A percentile compares a stretch with the other conserved stretches of the same genome.
Conservation (phyloP, 1,139 yeast genomes). For the Kodamaea alishanica region DNA sequence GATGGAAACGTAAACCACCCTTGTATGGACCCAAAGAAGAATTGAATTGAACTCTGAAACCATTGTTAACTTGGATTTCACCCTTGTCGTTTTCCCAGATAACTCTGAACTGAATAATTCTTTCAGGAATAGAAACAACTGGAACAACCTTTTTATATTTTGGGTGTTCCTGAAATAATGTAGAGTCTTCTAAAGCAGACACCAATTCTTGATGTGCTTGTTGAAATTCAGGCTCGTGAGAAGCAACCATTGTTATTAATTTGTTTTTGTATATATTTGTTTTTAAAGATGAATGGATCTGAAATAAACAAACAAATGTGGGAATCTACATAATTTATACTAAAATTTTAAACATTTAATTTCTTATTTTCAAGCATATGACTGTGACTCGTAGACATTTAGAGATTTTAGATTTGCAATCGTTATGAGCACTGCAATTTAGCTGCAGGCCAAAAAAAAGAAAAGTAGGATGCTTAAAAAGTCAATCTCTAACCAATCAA, state of each 20-base stretch:
- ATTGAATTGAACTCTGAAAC: conserved; percentile 98
- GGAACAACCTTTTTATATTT: conserved; percentile 86
- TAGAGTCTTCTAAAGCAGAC: conserved; percentile 85
- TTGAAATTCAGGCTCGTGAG: conserved; percentile 94
- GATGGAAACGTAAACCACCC: conserved; percentile 98
- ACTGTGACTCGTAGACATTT: no score
- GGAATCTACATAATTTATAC: neutral
- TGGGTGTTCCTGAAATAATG: conserved; percentile 85
- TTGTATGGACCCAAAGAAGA: conserved; percentile 98
- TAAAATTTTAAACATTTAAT: neutral
- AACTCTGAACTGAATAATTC: conserved; percentile 94
- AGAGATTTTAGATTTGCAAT: no score
- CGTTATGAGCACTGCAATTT: conserved; percentile 4
- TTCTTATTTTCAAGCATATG: no score
- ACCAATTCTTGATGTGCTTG: conserved; percentile 96
- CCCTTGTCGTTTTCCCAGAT: conserved; percentile 97
- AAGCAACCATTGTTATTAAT: conserved; percentile 44
- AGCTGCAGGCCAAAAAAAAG: conserved; percentile 2
- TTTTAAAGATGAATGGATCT: neutral
- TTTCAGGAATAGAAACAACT: conserved; percentile 91
- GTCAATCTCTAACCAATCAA: conserved; percentile 10
- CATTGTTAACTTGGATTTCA: conserved; percentile 88
- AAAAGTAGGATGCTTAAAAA: conserved; percentile 2
- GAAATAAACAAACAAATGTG: no score
- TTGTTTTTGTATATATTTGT: neutral